Conservation (phyloP, 2,329 filamentous ascomycete species). For the Acrodontium crateriforme region DNA sequence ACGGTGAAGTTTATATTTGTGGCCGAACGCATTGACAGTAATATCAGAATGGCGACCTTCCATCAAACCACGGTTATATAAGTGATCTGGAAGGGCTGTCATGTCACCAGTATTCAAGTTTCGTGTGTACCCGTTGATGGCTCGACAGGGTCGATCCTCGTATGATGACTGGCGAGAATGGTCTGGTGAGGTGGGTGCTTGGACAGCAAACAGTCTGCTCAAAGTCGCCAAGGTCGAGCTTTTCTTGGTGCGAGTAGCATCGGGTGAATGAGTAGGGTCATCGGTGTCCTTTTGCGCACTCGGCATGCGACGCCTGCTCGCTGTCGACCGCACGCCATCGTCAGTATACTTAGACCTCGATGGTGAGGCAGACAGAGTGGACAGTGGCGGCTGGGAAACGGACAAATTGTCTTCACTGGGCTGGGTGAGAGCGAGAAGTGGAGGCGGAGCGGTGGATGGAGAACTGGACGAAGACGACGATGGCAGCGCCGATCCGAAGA, state of each 20-base stretch:
- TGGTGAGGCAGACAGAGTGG: constrained; percentile 3
- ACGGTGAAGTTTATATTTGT: constrained; percentile 39
- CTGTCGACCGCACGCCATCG: constrained; percentile 11
- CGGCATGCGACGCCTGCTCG: constrained; percentile 22
- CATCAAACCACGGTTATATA: constrained; percentile 38
- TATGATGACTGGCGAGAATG: constrained; percentile 30
- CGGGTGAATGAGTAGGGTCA: constrained; percentile 30
- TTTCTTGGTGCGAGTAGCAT: constrained; percentile 17
- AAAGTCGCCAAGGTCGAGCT: constrained; percentile 31
- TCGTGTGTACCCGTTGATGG: constrained; percentile 9
- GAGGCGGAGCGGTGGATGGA: too few species aligned
- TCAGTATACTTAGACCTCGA: constrained; percentile 5
- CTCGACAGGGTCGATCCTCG: constrained; percentile 13
- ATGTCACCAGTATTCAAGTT: constrained; percentile 12
- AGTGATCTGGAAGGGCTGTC: constrained; percentile 33
- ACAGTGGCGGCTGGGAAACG: constrained; percentile 3
- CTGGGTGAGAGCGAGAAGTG: constrained; percentile 3
- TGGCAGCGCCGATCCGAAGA: too few species aligned
- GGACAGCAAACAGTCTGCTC: constrained; percentile 31
- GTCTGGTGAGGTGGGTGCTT: constrained; percentile 21
- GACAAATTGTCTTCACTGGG: constrained; percentile 5
- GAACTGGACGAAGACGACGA: too few species aligned
- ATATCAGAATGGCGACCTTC: constrained; percentile 42
- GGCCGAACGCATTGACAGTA: constrained; percentile 38
- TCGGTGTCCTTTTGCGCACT: constrained; percentile 35